Evolutionary conservation across 2,329 filamentous ascomycete species (phyloP), one percentile per base, ranked within the genome.

Genomic region (Mollisiaceae sp.): DNA sequence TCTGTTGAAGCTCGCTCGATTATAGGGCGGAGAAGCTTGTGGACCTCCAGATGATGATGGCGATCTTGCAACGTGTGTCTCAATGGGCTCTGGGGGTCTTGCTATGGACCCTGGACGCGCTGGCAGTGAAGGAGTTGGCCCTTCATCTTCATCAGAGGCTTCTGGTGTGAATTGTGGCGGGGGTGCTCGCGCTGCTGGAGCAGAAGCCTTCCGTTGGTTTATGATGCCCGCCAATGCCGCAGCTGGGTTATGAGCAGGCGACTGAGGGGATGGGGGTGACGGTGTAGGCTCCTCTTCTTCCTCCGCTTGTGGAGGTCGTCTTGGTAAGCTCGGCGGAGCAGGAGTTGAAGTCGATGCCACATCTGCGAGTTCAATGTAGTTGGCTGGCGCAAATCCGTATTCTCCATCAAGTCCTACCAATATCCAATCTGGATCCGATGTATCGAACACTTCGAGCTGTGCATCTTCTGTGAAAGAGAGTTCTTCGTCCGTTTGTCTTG

Each of bases 401-500:
- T 97, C 93, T 61, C 87, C 87, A 71, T 93, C 89, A 54, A 90
- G 82, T 20, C 94, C 94, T 36, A 97, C 94, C 59, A 99, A 82
- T 68, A 95, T 97, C 95, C 95, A 99, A 79, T 99, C 95, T 15
- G 93, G 92, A 78, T 99, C 95, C 5, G 93, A 91, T 11, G 85
- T 89, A 78, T 99, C 95, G 79, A 92, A 98, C 57, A 99, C 91
- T 67, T 91, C 83, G 58, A 99, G 85, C 54, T 87, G 80, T 47
- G 91, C 89, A 76, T 97, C 94, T 81, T 99, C 95, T 58, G 92
- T 86, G 77, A 99, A 98, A 27, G 94, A 98, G 11, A 99, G 84
- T 79, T 99, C 95, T 79, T 99, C 95, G 76, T 99, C 95, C 27
- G 95, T 99, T 81, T 99, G 95, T 73, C 94, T 88, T 59, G 92